These are phyloP conservation scores for Leptodontidium sp. DNA, from an alignment of 2,329 filamentous ascomycete genomes.

Conservation along the genomic window DNA sequence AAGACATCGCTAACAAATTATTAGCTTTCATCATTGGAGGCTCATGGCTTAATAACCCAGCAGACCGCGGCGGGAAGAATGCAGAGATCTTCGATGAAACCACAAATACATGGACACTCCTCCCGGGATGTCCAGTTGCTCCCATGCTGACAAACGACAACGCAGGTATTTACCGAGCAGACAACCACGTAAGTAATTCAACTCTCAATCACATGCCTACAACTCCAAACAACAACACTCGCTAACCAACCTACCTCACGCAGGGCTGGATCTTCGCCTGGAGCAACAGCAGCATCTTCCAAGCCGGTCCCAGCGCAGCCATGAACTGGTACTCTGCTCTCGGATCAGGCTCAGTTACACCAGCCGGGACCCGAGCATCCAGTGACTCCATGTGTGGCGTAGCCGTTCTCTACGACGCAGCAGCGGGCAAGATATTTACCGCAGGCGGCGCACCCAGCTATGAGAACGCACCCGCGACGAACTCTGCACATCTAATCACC, in stretches of 20 bases:
- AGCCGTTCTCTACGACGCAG: slow-evolving; percentile 65
- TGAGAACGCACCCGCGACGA: slow-evolving; percentile 52
- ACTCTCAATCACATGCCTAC: not conserved
- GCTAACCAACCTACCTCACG: not conserved
- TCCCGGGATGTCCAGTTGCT: slow-evolving; percentile 53
- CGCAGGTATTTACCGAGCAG: slow-evolving; percentile 18
- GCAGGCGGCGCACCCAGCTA: slow-evolving; percentile 59
- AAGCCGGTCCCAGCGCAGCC: slow-evolving; percentile 45
- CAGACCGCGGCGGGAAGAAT: slow-evolving; percentile 6
- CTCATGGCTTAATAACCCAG: slow-evolving; percentile 4
- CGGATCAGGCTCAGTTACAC: slow-evolving; percentile 51
- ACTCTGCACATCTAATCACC: slow-evolving; percentile 59
- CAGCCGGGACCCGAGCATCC: slow-evolving; percentile 53
- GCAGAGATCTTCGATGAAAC: slow-evolving; percentile 42
- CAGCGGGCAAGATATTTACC: slow-evolving; percentile 61
- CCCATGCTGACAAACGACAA: slow-evolving; percentile 56
- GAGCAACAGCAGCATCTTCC: slow-evolving; percentile 37
- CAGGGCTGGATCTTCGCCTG: slow-evolving; percentile 31
- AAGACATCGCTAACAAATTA: not conserved
- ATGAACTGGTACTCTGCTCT: slow-evolving; percentile 65
- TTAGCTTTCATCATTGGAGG: slow-evolving; percentile 55
- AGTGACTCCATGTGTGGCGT: slow-evolving; percentile 63
- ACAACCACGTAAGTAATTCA: slow-evolving; percentile 58
- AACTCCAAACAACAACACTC: no score
- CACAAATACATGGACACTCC: slow-evolving; percentile 49